Base-by-base conservation (phyloP, 1,284 basidiomycete genomes). In the Pseudozyma sp. region DNA sequence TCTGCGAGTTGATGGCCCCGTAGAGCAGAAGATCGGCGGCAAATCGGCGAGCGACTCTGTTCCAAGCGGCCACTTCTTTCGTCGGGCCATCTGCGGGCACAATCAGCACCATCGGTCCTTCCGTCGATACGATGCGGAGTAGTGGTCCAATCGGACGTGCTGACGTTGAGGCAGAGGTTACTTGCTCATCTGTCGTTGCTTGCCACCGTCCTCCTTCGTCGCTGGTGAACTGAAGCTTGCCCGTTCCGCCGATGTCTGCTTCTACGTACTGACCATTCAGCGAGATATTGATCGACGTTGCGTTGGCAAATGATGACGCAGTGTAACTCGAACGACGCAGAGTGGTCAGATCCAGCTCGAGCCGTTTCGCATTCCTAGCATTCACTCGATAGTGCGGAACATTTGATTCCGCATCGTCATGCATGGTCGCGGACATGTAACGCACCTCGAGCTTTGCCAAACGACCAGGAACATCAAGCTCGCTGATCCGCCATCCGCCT, bases 401-500 rank as follows among this genome's bases (percentile, higher is more conserved):
- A 6, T 31, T 31, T 6, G 25, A 31, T 31, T 31, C 25, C 25
- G 25, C 52, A 11, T 10, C 52, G 6, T 52, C 25, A 7, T 38
- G 11, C 12, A 18, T 36, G 6, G 19, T 43, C 1, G 34, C 18
- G 10, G 18, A 11, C 2, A 34, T 53, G 42, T 64, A 63, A 2
- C 34, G 49, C 31, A 78, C 61, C 11, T 76, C 49, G 10, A 79
- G 40, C 48, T 62, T 67, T 1, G 67, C 70, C 6, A 79, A 44
- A 9, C 76, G 63, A n/a, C 92, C 92, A 35, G 91, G 90, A 21
- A 88, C 82, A 1, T 75, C 70, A 39, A 92, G 79, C 38, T 86
- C 85, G 50, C 88, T 86, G 39, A 93, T 88, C 54, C 84, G 87
- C 88, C 89, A 92, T 1, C 91, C 91, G 76, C 90, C 87, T 58